Base-by-base conservation (phyloP, 352 stramenopile genomes). In the Peronospora farinosa region DNA sequence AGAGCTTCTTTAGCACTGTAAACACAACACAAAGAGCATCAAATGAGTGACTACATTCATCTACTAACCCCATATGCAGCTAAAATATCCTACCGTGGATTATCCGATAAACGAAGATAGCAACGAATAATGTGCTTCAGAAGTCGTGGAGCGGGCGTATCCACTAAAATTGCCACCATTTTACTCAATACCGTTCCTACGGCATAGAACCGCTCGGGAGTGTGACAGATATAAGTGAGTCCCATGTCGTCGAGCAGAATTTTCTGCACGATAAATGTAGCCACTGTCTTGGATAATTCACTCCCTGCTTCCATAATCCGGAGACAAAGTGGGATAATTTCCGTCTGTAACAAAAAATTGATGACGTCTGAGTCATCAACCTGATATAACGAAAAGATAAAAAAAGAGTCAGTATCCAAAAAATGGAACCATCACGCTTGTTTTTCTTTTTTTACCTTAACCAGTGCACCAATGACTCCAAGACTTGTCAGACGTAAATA, bases 231-330 rank as follows among this genome's bases (percentile, higher is more conserved):
- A 73, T 99, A 99, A 17, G 95, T 96, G 21, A 99, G 80, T 12
- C 96, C 96, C 68, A 97, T 96, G 47, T 99, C 94, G 67, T 99
- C 96, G 39, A 99, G 65, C 36, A 99, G 67, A 54, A 99, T 98
- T 69, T 99, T 99, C 71, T 99, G 96, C 33, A 99, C 95, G 48
- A 99, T 99, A 64, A 99, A 99, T 1, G 96, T 99, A 7, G 96
- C 96, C n/a, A 87, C 91, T 3, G 96, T 99, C 70, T 99, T 99
- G 63, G 79, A 97, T 13, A 99, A 76, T 62, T 99, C 96, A 50
- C 84, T 97, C 23, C 96, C 96, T 15, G 94, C 95, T 63, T 99
- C 96, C 96, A 99, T 99, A 54, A 99, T 99, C 33, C 96, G 83
- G 13, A 99, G 75, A 66, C 96, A 98, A 0, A 99, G 73, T 16